These are phyloP conservation scores for Dictyostelium citrinum DNA, from an alignment of 78 protist genomes.

Conservation along the genomic window DNA sequence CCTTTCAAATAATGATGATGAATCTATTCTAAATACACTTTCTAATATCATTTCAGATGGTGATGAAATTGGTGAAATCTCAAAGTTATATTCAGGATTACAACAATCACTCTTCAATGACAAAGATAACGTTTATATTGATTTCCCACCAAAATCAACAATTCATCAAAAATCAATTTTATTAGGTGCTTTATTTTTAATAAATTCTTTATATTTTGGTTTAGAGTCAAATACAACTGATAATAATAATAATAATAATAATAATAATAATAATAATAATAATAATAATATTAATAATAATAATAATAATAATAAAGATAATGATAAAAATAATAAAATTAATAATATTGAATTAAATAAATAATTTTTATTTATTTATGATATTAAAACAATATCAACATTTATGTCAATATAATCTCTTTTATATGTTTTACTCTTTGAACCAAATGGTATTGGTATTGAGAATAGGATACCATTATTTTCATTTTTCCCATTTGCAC, in stretches of 20 bases:
- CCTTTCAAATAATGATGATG: neutral
- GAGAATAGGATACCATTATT: neutral
- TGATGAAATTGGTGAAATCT: constrained; percentile 40
- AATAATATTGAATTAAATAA: neutral
- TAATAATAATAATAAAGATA: neutral
- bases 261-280: neutral
- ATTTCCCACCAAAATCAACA: constrained; percentile 18
- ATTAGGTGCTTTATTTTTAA: constrained; percentile 21
- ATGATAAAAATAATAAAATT: neutral
- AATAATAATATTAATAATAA: neutral
- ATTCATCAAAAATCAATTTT: constrained; percentile 20
- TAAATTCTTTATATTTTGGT: constrained; percentile 24
- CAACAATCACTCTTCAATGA: constrained; percentile 13
- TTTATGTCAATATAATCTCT: neutral
- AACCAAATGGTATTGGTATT: neutral
- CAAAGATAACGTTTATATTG: constrained; percentile 13
- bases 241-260: neutral
- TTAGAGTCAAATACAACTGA: neutral
- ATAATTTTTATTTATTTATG: neutral
- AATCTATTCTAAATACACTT: neutral
- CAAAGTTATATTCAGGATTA: constrained; percentile 14
- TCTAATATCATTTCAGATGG: neutral
- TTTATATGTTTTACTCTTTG: neutral
- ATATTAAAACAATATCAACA: neutral
- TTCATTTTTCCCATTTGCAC: constrained; percentile 69